Evolutionary conservation across 192 early-diverging fungal genomes (phyloP), one percentile per base, ranked within the genome.

Genomic region (Backusella tarrabulga): DNA sequence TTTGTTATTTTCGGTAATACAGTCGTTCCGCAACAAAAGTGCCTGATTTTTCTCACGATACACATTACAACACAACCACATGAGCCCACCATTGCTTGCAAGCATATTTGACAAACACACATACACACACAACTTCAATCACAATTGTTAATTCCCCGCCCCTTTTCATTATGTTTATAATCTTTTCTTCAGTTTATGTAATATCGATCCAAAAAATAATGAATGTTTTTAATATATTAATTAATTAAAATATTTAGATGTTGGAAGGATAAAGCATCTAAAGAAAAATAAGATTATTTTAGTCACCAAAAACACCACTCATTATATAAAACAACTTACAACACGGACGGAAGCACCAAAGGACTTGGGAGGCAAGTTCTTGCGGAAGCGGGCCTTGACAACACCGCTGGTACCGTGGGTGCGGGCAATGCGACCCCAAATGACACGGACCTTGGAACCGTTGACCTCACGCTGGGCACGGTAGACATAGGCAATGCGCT

Each of bases 401-500:
- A 95, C 95, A 76, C 97, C 97, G 79, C 91, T 94, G 86, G 91
- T 97, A 81, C 97, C 98, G 87, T 99, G 98, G 78, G 96, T 76
- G 79, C 97, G 92, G 85, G 97, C 92, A 85, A 99, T 85, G 73
- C 95, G 92, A 74, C 98, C 98, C 98, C 97, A 99, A 89, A 98
- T 97, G 83, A 95, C 95, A 81, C 97, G 93, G 88, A 99, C 91
- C 83, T 94, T 91, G 86, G 92, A 92, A 82, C 97, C 97, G 87
- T 97, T 94, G 75, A 87, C 82, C 81, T 86, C 89, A 69, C 92
- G 88, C 85, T 96, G 91, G 73, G 96, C 96, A 76, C 92, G 92
- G 95, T 98, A 99, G 80, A 98, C 94, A 87, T 95, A 98, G 73
- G 97, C 97, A 79, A 99, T 90, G 84, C 95, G 95, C 92, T 98